A percentile compares a stretch with the other conserved stretches of the same genome.
Conservation (phyloP, 257 asterid species). For the Fraxinus pennsylvanica region DNA sequence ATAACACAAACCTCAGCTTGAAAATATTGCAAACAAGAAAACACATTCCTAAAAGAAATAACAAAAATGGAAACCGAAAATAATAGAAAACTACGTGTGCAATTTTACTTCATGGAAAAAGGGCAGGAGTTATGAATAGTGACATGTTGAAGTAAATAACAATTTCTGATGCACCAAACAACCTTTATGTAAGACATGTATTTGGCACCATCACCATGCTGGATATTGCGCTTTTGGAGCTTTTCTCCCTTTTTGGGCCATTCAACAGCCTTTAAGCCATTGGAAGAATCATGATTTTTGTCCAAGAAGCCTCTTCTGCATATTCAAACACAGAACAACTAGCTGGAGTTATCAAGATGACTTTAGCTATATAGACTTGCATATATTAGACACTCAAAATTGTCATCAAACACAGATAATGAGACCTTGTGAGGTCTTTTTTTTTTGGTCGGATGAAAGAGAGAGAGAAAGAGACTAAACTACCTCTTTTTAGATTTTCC, state of each 20-base stretch:
- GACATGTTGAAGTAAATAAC: slow-evolving; percentile 8
- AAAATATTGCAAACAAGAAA: slow-evolving; percentile 13
- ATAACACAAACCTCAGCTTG: slow-evolving; percentile 14
- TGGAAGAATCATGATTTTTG: slow-evolving; percentile 47
- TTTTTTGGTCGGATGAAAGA: neutral
- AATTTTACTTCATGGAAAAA: neutral
- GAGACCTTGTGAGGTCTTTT: slow-evolving; percentile 5
- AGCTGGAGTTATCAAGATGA: slow-evolving; percentile 10
- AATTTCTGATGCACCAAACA: slow-evolving; percentile 24
- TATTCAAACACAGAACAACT: slow-evolving; percentile 28
- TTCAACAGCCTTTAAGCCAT: slow-evolving; percentile 46
- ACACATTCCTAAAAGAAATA: neutral
- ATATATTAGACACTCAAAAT: slow-evolving; percentile 1
- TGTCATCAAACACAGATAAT: slow-evolving; percentile 20
- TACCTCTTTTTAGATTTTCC: slow-evolving; percentile 65
- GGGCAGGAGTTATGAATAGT: neutral
- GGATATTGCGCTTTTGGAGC: slow-evolving; percentile 60
- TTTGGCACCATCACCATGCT: slow-evolving; percentile 71
- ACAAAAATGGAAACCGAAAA: slow-evolving; percentile 9
- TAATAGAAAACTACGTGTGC: slow-evolving; percentile 3
- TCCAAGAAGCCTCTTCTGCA: slow-evolving; percentile 58
- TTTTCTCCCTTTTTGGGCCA: slow-evolving; percentile 52
- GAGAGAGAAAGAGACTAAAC: neutral
- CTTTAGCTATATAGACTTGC: slow-evolving; percentile 13
- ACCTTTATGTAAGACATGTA: slow-evolving; percentile 98